Conservation (phyloP, 164 flowering plant species). For the Liquidambar formosana region DNA sequence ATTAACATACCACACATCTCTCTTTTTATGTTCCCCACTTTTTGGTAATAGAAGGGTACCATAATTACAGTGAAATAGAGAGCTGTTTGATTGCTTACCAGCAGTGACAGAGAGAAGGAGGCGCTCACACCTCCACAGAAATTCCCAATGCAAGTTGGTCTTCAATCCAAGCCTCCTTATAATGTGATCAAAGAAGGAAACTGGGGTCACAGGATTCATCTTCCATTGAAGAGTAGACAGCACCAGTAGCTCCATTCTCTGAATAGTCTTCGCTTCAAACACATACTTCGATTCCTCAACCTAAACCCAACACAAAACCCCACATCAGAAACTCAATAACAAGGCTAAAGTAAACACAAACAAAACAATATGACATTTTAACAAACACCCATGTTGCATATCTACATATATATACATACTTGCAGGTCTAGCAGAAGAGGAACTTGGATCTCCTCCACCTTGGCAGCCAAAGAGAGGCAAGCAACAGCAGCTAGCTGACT, state of each 20-base stretch:
- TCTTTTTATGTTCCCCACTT: neutral
- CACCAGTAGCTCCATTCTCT: conserved; percentile 65
- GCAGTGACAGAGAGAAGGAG: conserved; percentile 43
- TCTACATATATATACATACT: conserved; percentile 28
- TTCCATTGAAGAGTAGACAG: conserved; percentile 61
- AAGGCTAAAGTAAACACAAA: conserved; percentile 1
- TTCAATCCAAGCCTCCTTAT: conserved; percentile 44
- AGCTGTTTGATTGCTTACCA: conserved; percentile 31
- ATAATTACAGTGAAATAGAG: neutral
- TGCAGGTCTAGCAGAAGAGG: conserved; percentile 62
- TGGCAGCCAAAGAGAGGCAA: conserved; percentile 68
- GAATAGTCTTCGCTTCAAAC: conserved; percentile 64
- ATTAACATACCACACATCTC: neutral
- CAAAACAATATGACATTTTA: conserved; percentile 19
- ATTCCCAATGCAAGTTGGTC: conserved; percentile 40
- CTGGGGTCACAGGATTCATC: conserved; percentile 59
- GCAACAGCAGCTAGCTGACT: conserved; percentile 60
- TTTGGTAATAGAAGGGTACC: neutral
- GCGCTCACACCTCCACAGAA: conserved; percentile 48
- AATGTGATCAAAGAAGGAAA: conserved; percentile 51
- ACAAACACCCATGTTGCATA: conserved; percentile 25
- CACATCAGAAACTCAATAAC: neutral
- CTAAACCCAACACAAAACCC: conserved; percentile 28
- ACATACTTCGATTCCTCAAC: conserved; percentile 47
- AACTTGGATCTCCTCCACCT: conserved; percentile 61